phyloP scores from a whole-genome alignment of 768 basidiomycete species.

The Suillus cothurnatus region DNA sequence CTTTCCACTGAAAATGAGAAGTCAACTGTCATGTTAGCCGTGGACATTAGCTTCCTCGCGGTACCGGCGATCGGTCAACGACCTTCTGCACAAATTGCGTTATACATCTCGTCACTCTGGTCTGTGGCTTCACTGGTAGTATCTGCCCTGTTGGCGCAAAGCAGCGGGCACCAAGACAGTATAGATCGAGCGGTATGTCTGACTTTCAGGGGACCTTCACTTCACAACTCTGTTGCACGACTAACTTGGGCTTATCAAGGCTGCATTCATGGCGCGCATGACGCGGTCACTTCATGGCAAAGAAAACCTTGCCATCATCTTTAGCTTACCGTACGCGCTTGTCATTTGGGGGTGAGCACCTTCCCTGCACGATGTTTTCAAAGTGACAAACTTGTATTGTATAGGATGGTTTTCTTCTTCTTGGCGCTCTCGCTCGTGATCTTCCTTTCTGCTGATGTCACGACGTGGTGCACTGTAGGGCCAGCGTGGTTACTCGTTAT shows the following conservation, averaged over 20 bases:
- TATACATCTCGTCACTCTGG: slow-evolving; percentile 13
- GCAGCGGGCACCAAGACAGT: slow-evolving; percentile 37
- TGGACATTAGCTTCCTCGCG: slow-evolving; percentile 36
- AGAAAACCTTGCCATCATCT: slow-evolving; percentile 49
- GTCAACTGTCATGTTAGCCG: slow-evolving; percentile 37
- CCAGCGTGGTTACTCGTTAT: slow-evolving; percentile 9
- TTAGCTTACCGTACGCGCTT: slow-evolving; percentile 51
- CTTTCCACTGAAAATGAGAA: slow-evolving; percentile 7
- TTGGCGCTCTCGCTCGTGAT: slow-evolving; percentile 12
- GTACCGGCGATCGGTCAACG: slow-evolving; percentile 29
- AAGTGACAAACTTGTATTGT: not conserved
- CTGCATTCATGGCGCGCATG: slow-evolving; percentile 13
- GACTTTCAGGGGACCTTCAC: not conserved
- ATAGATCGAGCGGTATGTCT: slow-evolving; percentile 42
- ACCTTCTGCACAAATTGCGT: slow-evolving; percentile 5
- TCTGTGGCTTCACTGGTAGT: slow-evolving; percentile 13
- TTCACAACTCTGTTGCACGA: not conserved
- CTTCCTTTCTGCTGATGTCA: not conserved
- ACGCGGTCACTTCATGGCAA: slow-evolving; percentile 33
- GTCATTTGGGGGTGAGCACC: slow-evolving; percentile 53
- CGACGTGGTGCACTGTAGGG: not conserved
- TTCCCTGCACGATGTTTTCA: not conserved
- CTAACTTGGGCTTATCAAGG: not conserved
- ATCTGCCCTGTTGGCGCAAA: slow-evolving; percentile 11
- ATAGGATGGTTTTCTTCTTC: slow-evolving; percentile 14